phyloP scores from a whole-genome alignment of 1,139 yeast genomes.

The Blastobotrys illinoisensis region DNA sequence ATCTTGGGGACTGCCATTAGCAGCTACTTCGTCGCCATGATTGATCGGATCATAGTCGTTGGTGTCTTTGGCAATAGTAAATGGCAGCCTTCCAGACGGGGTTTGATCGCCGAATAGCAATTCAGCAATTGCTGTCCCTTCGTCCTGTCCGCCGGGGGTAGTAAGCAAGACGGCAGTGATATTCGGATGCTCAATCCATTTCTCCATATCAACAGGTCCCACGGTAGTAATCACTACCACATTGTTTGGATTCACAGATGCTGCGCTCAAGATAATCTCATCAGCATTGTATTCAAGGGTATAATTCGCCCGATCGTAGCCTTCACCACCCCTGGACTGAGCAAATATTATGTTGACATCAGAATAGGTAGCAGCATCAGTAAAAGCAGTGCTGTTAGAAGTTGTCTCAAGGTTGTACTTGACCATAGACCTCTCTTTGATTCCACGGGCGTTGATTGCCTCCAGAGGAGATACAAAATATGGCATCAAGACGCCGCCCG shows the following conservation, averaged over 20 bases:
- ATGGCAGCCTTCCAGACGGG: constrained; percentile 60
- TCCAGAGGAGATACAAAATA: constrained; percentile 49
- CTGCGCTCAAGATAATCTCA: constrained; percentile 44
- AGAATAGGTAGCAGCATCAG: constrained; percentile 43
- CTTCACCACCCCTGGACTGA: constrained; percentile 48
- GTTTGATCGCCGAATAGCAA: constrained; percentile 51
- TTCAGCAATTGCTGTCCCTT: constrained; percentile 44
- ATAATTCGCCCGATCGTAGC: constrained; percentile 50
- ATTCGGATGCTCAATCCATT: constrained; percentile 54
- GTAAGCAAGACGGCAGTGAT: constrained; percentile 52
- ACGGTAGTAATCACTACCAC: constrained; percentile 55
- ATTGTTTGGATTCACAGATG: constrained; percentile 48
- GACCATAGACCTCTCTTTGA: constrained; percentile 17
- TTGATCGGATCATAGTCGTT: constrained; percentile 50
- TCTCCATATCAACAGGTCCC: constrained; percentile 58
- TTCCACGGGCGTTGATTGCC: constrained; percentile 23
- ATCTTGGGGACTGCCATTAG: constrained; percentile 39
- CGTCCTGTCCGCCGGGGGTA: constrained; percentile 55
- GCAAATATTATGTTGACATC: constrained; percentile 52
- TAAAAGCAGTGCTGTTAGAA: constrained; percentile 21
- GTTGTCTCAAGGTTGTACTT: constrained; percentile 12
- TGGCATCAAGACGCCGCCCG: constrained; percentile 48
- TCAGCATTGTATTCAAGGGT: constrained; percentile 61
- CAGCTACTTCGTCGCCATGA: constrained; percentile 23
- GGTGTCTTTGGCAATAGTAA: constrained; percentile 52